phyloP scores from a whole-genome alignment of 176 grass and related monocot species.

The Carex scoparia region DNA sequence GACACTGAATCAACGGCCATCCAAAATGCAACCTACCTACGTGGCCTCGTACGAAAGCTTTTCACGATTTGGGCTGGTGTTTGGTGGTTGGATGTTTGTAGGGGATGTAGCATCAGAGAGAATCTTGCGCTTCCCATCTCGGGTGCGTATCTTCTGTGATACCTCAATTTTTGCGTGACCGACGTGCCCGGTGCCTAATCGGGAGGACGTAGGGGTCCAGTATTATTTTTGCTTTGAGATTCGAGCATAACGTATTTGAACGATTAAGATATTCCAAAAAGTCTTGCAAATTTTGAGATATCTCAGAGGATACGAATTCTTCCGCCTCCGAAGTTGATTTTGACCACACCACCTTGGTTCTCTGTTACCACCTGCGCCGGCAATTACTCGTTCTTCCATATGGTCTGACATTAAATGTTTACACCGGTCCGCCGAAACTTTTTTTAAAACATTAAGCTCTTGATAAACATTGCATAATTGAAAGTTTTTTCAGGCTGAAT shows the following conservation, averaged over 20 bases:
- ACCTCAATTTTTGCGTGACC: too few species aligned
- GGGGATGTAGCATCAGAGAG: constrained; percentile 1
- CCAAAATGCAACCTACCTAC: neutral
- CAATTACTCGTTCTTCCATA: neutral
- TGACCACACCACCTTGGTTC: constrained; percentile 11
- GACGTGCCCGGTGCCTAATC: too few species aligned
- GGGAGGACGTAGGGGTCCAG: too few species aligned
- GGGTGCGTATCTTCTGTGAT: too few species aligned
- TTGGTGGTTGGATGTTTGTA: neutral
- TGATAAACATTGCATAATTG: too few species aligned
- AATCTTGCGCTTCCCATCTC: neutral
- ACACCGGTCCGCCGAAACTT: neutral
- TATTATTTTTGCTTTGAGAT: too few species aligned
- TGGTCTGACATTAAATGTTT: neutral
- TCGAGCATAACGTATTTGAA: too few species aligned
- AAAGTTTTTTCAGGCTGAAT: too few species aligned
- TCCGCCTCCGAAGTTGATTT: neutral
- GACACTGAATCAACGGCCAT: neutral
- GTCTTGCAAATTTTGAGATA: too few species aligned
- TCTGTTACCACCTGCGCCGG: neutral
- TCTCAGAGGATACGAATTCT: too few species aligned
- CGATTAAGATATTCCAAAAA: too few species aligned
- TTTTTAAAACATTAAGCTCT: too few species aligned
- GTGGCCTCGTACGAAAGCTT: neutral
- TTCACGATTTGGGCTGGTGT: neutral